phyloP scores from a whole-genome alignment of 257 asterid genomes.

The Paraleonurus japonicus region DNA sequence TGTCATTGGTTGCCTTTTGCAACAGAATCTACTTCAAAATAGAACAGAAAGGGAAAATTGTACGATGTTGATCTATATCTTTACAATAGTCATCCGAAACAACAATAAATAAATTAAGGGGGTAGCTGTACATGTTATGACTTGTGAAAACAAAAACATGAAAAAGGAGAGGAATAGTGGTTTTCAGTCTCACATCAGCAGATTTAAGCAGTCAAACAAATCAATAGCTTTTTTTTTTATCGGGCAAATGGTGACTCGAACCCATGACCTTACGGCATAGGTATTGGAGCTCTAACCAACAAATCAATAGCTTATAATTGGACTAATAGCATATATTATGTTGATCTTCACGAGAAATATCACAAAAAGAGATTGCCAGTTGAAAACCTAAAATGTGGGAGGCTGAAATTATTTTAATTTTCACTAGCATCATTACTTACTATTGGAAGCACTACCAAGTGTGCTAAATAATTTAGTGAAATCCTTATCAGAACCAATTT shows the following conservation, averaged over 20 bases:
- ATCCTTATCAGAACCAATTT: neutral
- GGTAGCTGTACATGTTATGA: neutral
- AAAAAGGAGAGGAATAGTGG: neutral
- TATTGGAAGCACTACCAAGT: neutral
- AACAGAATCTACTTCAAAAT: neutral
- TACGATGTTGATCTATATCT: constrained; percentile 8
- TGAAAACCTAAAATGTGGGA: neutral
- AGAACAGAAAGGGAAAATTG: neutral
- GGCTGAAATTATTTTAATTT: neutral
- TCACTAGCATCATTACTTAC: neutral
- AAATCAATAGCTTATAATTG: neutral
- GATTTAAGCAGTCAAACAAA: constrained; percentile 12
- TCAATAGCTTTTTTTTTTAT: neutral
- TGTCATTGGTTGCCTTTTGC: constrained; percentile 21
- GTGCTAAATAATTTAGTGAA: neutral
- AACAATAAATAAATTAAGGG: neutral
- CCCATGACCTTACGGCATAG: no score
- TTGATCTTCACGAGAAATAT: neutral
- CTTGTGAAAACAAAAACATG: neutral
- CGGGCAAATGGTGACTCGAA: no score
- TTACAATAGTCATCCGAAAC: neutral
- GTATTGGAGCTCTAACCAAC: no score
- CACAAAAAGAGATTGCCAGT: neutral
- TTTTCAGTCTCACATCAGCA: neutral
- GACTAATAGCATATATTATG: neutral